Base-by-base conservation (phyloP, 805 yeast species). In the Monosporozyma aquatica region DNA sequence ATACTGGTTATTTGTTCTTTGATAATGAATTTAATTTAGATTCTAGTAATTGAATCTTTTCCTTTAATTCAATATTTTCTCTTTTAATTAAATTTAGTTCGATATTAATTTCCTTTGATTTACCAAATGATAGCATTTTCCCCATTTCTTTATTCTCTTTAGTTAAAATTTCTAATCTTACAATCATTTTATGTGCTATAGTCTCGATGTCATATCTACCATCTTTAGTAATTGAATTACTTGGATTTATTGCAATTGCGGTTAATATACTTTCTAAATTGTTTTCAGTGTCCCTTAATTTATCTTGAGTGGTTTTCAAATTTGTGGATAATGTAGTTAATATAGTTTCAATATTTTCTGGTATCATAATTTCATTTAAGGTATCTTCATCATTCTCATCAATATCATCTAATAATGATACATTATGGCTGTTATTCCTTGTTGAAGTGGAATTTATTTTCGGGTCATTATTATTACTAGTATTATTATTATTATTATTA, bases 141-240 rank as follows among this genome's bases (percentile, higher is more conserved):
- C 80, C 71, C 63, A 86, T 69, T 47, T 72, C 78, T 44, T 78
- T 79, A 56, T 86, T 86, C 55, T 86, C 95, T 37, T 71, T 72
- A 15, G 75, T 75, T 45, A 86, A 62, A 44, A 71, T 65, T 42
- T 75, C 74, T 48, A 86, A 52, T 51, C 83, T 76, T 32, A 71
- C 70, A 30, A 85, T 67, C 45, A 84, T 75, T 52, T 80, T 79
- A 55, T 85, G 92, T 11, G 89, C 78, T 37, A 83, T 63, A 43
- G 83, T 87, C 52, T 82, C 78, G 40, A 76, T 81, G 53, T 85
- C 94, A 56, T 75, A 81, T 44, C 80, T 67, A 2, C 87, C 87
- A 43, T 68, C 62, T 26, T 68, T 67, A 2, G 78, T 75, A 18
- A 66, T 58, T 2, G 64, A 47, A 41, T 70, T 72, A 9, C 64